Evolutionary conservation across 1,284 basidiomycete genomes (phyloP).

Genomic region (Ustilago loliicola): DNA sequence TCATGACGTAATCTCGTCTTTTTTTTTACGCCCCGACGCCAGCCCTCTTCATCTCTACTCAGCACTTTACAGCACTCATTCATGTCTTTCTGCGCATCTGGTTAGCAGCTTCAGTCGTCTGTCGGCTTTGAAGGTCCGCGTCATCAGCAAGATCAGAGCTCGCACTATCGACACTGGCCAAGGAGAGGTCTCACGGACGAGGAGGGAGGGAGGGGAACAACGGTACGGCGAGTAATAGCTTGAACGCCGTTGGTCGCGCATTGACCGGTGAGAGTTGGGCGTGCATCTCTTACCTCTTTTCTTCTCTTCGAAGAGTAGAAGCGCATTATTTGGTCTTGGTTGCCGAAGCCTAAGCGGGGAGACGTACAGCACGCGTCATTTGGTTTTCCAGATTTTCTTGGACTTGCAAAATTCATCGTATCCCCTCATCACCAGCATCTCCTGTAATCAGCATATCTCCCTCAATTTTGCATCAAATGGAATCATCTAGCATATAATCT

Average conservation of each 20-base stretch:
- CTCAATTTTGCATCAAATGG: too few species aligned
- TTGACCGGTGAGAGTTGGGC: not conserved
- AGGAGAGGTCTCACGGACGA: not conserved
- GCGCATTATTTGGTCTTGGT: constrained; percentile 18
- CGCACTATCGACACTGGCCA: too few species aligned
- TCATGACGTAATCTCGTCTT: constrained; percentile 24
- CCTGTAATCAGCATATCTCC: too few species aligned
- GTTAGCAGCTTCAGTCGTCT: not conserved
- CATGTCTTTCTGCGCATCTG: not conserved
- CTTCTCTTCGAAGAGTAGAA: not conserved
- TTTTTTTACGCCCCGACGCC: not conserved
- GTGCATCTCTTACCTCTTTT: not conserved
- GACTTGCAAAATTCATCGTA: too few species aligned
- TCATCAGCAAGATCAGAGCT: too few species aligned
- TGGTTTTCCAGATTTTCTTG: not conserved
- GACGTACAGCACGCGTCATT: not conserved
- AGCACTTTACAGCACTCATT: not conserved
- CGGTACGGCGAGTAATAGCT: not conserved
- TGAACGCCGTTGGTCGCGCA: not conserved
- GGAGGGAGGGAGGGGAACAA: not conserved
- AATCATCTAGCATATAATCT: too few species aligned
- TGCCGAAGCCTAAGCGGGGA: not conserved
- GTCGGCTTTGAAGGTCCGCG: not conserved
- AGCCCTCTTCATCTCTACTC: not conserved
- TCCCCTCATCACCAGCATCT: too few species aligned